Base-by-base conservation (phyloP, 768 basidiomycete species). In the Boletus reticulatus region DNA sequence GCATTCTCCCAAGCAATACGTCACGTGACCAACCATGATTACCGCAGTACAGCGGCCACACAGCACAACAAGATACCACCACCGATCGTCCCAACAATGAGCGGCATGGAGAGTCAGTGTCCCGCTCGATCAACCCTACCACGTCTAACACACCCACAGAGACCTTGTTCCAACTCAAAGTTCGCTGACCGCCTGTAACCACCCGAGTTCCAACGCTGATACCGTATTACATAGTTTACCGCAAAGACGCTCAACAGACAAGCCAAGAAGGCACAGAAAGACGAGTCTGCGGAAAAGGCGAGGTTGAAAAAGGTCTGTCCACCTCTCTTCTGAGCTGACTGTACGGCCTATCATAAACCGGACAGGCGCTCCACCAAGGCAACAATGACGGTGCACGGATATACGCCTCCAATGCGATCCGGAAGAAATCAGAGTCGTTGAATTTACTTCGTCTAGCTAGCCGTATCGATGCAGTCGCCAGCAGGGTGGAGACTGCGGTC, bases 131-230 rank as follows among this genome's bases (percentile, higher is more conserved):
- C 44, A 7, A 24, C 27, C 50, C 6, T 14, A 22, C n/a, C 17
- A 27, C 41, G 53, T 32, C 52, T 50, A 52, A 56, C 48, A 29
- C 52, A 19, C 55, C 36, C 62, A 6, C 71, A 99, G 96, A 98
- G 76, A 94, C 92, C 31, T 81, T 98, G n/a, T 99, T 99, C 69
- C 93, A 98, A 75, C 89, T 99, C 65, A 99, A 99, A 84, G 96
- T 94, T 56, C 45, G 72, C 58, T 51, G 52, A 42, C 49, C 44
- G 47, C 55, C 34, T 9, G 19, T 55, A 38, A 57, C 50, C 53
- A 29, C 49, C 44, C 45, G 50, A 55, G 53, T 53, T 48, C 53
- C 46, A 16, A 29, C 47, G 56, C 62, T 62, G 50, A 62, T 50
- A 22, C 45, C 46, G 27, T 43, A 29, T 24, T 46, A 19, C 47